Evolutionary conservation across 352 stramenopile genomes (phyloP), one percentile per base, ranked within the genome.

Genomic region (Phytophthora constricta): DNA sequence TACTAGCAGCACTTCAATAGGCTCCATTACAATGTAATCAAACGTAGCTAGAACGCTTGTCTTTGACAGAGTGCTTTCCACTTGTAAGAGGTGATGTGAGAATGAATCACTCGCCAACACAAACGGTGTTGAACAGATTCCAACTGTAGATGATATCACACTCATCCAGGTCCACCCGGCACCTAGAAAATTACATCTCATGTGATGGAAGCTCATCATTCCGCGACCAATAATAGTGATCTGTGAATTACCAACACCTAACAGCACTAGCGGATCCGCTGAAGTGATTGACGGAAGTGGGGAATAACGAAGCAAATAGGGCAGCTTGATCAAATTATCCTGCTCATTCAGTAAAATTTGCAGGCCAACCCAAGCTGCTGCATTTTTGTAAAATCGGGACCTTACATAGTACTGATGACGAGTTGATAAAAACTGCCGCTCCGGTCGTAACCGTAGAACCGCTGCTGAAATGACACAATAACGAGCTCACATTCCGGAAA

Each of bases 221-320:
- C 54, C 69, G 4, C 16, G 19, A 2, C 65, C 72, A 45, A 43
- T n/a, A n/a, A 77, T 56, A 20, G 39, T 65, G 47, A 80, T 10
- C 14, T 37, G 16, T 4, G 51, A 7, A 17, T 25, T 62, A 20
- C 72, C 69, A 20, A 77, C 26, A 13, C 48, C 45, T 9, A 63
- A 52, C 17, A 74, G 46, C 10, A 57, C 41, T 20, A 64, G 46
- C 17, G 73, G 62, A 16, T 43, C 20, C 4, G 23, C 47, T 10
- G 74, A 76, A 11, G 57, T 14, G 13, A 84, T 67, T 8, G 45
- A 58, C 27, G 77, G 74, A 33, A 66, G 22, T 54, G 68, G 65
- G 37, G 66, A 23, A 49, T 74, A 75, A n/a, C 58, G 70, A 57
- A 85, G 22, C 42, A 82, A 31, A 58, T 72, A 72, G n/a, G 59